Evolutionary conservation across 352 stramenopile genomes (phyloP), one percentile per base, ranked within the genome.

Genomic region (Phytopythium cucurbitacearum): DNA sequence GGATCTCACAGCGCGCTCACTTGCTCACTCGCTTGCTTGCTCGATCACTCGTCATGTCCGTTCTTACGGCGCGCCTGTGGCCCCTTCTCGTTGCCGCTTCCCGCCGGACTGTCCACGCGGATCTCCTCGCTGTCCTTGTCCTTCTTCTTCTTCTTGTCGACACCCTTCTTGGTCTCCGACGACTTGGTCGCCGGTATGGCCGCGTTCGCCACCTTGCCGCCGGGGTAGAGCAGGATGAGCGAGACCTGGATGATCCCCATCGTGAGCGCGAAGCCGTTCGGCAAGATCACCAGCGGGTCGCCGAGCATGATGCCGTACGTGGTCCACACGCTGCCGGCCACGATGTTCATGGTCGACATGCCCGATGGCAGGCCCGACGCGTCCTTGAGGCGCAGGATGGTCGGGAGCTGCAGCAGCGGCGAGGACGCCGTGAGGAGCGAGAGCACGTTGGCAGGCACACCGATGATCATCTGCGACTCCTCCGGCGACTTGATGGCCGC

Each of bases 281-380:
- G 83, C 55, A 77, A 70, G 33, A 89, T 81, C 40, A 93, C 65
- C 37, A 91, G 57, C 15, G 56, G 53, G 50, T 93, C 83, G 0
- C 64, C 48, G 9, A 91, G 54, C 60, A 93, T 77, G 33, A 90
- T 33, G 1, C 82, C 80, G 57, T 93, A 93, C 5, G 76, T 53
- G 46, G 72, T 69, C 82, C 82, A 93, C 7, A 89, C 65, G 1
- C 66, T 64, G 6, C 83, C 78, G 1, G 76, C 69, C 39, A 93
- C 66, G 3, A 89, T 69, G 32, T 76, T 93, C 83, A 93, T 93
- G 11, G 78, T 65, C 34, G 80, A 85, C 83, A 93, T 93, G 45
- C 83, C 83, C 1, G 83, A 64, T 2, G 83, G 83, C 52, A 93
- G 57, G 21, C 69, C 82, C 1, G 83, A 89, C 13, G 83, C 83